Percentiles rank a stretch among this genome's conserved stretches.
phyloP scores from a whole-genome alignment of 1,284 basidiomycete genomes.

The Gymnopus androsaceus region DNA sequence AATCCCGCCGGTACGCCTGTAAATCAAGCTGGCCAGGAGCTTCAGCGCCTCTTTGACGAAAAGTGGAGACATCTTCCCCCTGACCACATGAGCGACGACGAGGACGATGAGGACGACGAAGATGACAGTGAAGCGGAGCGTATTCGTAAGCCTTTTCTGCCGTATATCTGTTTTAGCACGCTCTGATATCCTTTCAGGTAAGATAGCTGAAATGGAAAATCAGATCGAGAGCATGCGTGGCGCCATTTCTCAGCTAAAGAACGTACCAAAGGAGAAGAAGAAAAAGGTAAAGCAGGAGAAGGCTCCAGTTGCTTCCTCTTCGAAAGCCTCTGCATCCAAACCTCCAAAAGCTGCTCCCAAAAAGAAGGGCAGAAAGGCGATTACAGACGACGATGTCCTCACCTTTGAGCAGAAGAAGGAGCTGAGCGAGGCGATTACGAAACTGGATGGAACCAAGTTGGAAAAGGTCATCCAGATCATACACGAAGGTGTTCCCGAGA shows the following conservation, averaged over 20 bases:
- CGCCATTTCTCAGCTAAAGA: constrained; percentile 64
- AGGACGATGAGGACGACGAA: constrained; percentile 47
- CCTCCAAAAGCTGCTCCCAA: constrained; percentile 40
- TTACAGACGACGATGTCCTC: constrained; percentile 68
- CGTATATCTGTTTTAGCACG: constrained; percentile 19
- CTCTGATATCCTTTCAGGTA: constrained; percentile 44
- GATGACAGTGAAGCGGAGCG: constrained; percentile 54
- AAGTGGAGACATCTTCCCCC: constrained; percentile 85
- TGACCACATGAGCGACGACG: constrained; percentile 47
- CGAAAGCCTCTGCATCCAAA: constrained; percentile 54
- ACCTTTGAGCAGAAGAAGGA: constrained; percentile 96
- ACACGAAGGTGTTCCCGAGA: constrained; percentile 84
- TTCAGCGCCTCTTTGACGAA: constrained; percentile 87
- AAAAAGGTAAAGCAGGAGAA: constrained; percentile 53
- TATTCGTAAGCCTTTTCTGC: constrained; percentile 47
- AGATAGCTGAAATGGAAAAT: constrained; percentile 70
- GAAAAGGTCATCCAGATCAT: constrained; percentile 91
- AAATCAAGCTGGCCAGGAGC: constrained; percentile 77
- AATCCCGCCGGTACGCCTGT: constrained; percentile 90
- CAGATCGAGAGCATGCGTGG: constrained; percentile 74
- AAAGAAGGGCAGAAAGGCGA: constrained; percentile 61
- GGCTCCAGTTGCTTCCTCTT: constrained; percentile 58
- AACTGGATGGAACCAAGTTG: constrained; percentile 76
- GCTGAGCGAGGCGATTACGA: constrained; percentile 87
- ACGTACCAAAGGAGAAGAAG: constrained; percentile 66